Evolutionary conservation across 192 early-diverging fungal genomes (phyloP), one percentile per base, ranked within the genome.

Genomic region (Obelidium mucronatum): DNA sequence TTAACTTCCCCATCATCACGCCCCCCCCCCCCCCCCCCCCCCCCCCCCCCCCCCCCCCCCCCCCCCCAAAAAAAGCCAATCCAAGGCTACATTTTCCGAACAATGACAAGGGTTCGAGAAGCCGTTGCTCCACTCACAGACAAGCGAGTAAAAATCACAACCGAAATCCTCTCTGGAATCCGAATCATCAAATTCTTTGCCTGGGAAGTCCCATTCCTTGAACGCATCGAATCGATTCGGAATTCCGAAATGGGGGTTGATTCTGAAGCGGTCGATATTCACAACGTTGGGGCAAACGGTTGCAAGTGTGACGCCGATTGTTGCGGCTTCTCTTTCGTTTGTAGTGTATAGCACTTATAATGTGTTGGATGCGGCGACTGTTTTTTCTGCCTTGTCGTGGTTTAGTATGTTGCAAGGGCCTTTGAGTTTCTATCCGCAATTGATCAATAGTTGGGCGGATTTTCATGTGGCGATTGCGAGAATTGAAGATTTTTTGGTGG

Each of bases 121-220:
- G 48, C 15, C 52, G 78, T 85, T 40, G 78, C 82, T 2, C 83
- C 84, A 0, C 79, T 92, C 13, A 93, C 92, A 13, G 92, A 94
- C 77, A 74, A 71, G 26, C 88, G 93, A 53, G 91, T 93, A 64
- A 91, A 91, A 33, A 65, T 88, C 0, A 92, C 85, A 0, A 86
- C 91, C 56, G 95, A 96, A 81, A 79, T 92, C 4, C 76, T 96
- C 59, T 88, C 88, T 48, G 94, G 94, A 51, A 94, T 95, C 70
- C 91, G 90, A 64, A 91, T 96, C 28, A 92, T 97, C 83, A 97
- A 96, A 76, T 80, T 97, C 31, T 95, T 94, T 73, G 94, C 96
- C 40, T 96, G 93, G 92, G 95, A 95, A 78, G 77, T 78, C 0
- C 81, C 89, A 40, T 95, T 96, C 67, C 75, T 91, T 64, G 83